Evolutionary conservation across 306 rosid species (phyloP).

Genomic region (Inga oerstediana): DNA sequence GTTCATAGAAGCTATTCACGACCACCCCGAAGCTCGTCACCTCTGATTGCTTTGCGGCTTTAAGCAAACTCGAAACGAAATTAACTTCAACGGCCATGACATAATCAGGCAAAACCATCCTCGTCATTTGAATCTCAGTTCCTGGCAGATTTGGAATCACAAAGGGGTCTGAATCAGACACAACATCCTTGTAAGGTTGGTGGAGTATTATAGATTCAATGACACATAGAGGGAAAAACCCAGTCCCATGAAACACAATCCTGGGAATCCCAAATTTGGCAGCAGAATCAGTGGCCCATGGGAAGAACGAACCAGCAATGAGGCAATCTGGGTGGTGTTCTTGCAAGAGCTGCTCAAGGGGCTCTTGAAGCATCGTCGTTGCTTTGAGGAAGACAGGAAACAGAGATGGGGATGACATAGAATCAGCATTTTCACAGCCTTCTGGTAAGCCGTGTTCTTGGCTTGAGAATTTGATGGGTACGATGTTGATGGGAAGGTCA

Average conservation of each 20-base stretch:
- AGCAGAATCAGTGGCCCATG: constrained; percentile 55
- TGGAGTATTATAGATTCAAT: constrained; percentile 14
- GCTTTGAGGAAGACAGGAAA: constrained; percentile 36
- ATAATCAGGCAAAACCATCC: constrained; percentile 37
- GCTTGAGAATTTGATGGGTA: constrained; percentile 33
- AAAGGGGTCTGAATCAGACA: constrained; percentile 47
- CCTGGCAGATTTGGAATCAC: constrained; percentile 55
- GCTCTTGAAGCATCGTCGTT: constrained; percentile 28
- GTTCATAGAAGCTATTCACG: constrained; percentile 57
- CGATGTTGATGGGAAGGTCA: background rate
- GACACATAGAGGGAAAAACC: constrained; percentile 52
- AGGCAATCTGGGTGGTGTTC: constrained; percentile 49
- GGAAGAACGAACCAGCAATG: constrained; percentile 52
- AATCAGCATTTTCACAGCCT: constrained; percentile 49
- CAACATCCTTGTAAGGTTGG: constrained; percentile 51
- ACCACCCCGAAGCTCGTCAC: constrained; percentile 48
- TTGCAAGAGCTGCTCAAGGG: constrained; percentile 43
- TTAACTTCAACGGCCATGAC: constrained; percentile 8
- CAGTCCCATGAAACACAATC: constrained; percentile 53
- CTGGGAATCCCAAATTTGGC: constrained; percentile 55
- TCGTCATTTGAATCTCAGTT: constrained; percentile 39
- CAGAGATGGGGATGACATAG: background rate
- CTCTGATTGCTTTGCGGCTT: constrained; percentile 34
- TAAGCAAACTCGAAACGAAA: background rate
- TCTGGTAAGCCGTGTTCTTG: constrained; percentile 48